Conservation (phyloP, 176 grass and related monocot genomes). For the Oryza australiensis region DNA sequence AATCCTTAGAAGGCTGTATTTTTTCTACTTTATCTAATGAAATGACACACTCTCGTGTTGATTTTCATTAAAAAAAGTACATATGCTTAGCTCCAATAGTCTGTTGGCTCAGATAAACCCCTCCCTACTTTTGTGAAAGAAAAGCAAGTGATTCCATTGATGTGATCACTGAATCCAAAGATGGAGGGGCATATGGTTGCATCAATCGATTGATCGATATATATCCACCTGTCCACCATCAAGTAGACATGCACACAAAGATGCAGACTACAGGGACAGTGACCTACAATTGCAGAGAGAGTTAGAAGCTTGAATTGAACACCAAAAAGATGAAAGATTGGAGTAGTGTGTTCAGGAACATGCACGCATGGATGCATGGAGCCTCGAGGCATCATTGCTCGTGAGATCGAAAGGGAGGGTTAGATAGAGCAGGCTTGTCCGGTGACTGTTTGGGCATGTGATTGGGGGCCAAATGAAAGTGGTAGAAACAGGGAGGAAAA, state of each 20-base stretch:
- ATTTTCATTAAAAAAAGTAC: no score
- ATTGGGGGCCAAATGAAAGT: not conserved
- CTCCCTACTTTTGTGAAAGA: slow-evolving; percentile 3
- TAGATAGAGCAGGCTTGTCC: slow-evolving; percentile 7
- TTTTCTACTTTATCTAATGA: no score
- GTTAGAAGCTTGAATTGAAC: not conserved
- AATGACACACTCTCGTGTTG: no score
- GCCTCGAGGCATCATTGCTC: slow-evolving; percentile 47
- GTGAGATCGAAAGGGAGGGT: slow-evolving; percentile 26
- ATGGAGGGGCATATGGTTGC: not conserved
- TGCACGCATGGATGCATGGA: not conserved
- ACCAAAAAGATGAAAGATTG: slow-evolving; percentile 3
- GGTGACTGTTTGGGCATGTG: slow-evolving; percentile 50
- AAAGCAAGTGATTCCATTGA: not conserved
- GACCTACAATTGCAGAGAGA: not conserved
- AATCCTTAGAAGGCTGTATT: no score
- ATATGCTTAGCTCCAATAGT: not conserved
- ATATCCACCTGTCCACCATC: slow-evolving; percentile 14
- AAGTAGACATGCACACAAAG: slow-evolving; percentile 13
- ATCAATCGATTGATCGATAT: not conserved
- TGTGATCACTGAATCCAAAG: slow-evolving; percentile 8
- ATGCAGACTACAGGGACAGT: not conserved
- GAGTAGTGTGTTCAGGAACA: slow-evolving; percentile 10
- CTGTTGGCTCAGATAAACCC: not conserved
- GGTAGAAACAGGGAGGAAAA: not conserved